Percentiles rank a stretch among this genome's conserved stretches.
These are phyloP conservation scores for Euphorbia schlechtendalii DNA, from an alignment of 441 rosid species.

Conservation along the genomic window DNA sequence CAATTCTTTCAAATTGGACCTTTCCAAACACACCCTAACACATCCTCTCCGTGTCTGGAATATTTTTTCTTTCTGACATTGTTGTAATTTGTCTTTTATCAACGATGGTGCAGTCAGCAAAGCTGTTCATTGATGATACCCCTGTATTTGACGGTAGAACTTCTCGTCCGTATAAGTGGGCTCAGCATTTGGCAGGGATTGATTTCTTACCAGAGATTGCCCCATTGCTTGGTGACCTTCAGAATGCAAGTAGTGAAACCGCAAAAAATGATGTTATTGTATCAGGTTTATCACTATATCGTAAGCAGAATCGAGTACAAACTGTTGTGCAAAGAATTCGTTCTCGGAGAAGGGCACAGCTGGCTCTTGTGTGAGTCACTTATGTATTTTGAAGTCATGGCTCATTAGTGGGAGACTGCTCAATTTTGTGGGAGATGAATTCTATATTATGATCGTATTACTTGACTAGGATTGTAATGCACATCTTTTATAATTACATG, in stretches of 20 bases:
- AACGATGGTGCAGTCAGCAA: slow-evolving; percentile 60
- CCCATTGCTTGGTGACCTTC: slow-evolving; percentile 48
- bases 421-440: slow-evolving; percentile 17
- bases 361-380: slow-evolving; percentile 73
- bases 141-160: slow-evolving; percentile 54
- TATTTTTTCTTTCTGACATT: slow-evolving; percentile 8
- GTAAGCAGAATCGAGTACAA: slow-evolving; percentile 67
- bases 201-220: slow-evolving; percentile 84
- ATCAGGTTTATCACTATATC: slow-evolving; percentile 55
- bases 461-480: slow-evolving; percentile 26
- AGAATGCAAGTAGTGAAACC: slow-evolving; percentile 40
- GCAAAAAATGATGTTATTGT: slow-evolving; percentile 37
- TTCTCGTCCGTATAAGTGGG: slow-evolving; percentile 91
- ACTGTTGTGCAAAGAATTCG: slow-evolving; percentile 75
- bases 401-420: slow-evolving; percentile 23
- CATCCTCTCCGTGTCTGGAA: neutral
- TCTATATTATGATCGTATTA: slow-evolving; percentile 17
- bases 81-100: slow-evolving; percentile 16
- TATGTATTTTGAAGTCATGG: slow-evolving; percentile 44
- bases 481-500: slow-evolving; percentile 20
- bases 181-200: slow-evolving; percentile 86
- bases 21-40: no score
- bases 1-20: no score
- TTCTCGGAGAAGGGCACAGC: slow-evolving; percentile 59
- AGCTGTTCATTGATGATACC: slow-evolving; percentile 52